phyloP scores from a whole-genome alignment of 2,329 filamentous ascomycete species.

The Microsporum audouinii region DNA sequence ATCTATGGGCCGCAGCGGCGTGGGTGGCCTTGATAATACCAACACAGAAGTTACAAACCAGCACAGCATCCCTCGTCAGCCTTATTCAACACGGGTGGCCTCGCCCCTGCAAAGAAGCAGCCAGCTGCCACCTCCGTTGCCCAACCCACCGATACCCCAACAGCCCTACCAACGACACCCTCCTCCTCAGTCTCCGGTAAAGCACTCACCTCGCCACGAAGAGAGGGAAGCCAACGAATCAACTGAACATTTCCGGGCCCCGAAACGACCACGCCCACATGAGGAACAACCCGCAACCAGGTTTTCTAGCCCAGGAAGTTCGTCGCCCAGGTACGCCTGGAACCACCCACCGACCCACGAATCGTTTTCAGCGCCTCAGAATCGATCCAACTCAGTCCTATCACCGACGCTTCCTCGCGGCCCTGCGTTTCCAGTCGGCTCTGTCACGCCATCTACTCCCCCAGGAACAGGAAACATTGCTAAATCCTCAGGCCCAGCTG shows the following conservation, averaged over 20 bases:
- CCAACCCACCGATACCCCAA: conserved; percentile 2
- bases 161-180: neutral
- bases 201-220: conserved; percentile 9
- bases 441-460: conserved; percentile 2
- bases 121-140: conserved; percentile 3
- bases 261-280: conserved; percentile 11
- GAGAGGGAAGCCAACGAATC: conserved; percentile 9
- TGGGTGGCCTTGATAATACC: conserved; percentile 7
- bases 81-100: conserved; percentile 5
- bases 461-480: conserved; percentile 5
- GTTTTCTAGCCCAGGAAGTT: conserved; percentile 3
- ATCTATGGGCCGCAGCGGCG: conserved; percentile 27
- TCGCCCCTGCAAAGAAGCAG: conserved; percentile 8
- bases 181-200: neutral
- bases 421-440: conserved; percentile 1
- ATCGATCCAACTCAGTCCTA: neutral
- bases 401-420: neutral
- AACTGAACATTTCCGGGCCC: conserved; percentile 10
- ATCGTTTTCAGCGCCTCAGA: neutral
- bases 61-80: neutral
- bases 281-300: neutral
- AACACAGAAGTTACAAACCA: neutral
- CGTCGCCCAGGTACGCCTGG: neutral
- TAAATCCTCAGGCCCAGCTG: neutral
- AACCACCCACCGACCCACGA: neutral